phyloP scores from a whole-genome alignment of 768 basidiomycete genomes.

The Trametes cingulata region DNA sequence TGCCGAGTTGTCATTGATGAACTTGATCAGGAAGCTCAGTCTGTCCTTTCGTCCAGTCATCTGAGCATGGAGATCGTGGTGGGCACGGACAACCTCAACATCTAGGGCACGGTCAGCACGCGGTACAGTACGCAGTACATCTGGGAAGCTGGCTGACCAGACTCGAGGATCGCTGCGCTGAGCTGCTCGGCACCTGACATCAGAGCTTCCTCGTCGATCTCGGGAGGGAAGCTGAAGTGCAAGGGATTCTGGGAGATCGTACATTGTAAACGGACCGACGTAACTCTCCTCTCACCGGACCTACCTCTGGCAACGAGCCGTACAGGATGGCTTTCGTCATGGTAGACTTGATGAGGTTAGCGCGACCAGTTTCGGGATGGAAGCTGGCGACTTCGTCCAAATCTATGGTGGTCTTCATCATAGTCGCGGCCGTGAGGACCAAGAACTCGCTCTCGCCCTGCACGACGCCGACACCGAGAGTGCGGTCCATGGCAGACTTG shows the following conservation, averaged over 20 bases:
- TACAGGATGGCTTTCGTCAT: constrained; percentile 86
- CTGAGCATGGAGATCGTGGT: constrained; percentile 81
- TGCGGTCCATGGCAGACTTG: constrained; percentile 64
- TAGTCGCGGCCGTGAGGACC: constrained; percentile 64
- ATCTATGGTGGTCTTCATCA: constrained; percentile 68
- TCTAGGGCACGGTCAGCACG: constrained; percentile 40
- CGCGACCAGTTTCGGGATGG: constrained; percentile 61
- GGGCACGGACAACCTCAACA: constrained; percentile 63
- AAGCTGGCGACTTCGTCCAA: constrained; percentile 61
- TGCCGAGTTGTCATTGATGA: constrained; percentile 85
- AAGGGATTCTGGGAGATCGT: constrained; percentile 59
- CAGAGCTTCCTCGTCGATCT: constrained; percentile 74
- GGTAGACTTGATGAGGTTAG: constrained; percentile 71
- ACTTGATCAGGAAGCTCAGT: constrained; percentile 82
- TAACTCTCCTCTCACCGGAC: constrained; percentile 1
- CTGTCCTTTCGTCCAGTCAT: constrained; percentile 72
- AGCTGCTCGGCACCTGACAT: constrained; percentile 81
- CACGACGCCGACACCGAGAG: constrained; percentile 67
- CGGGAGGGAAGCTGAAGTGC: constrained; percentile 78
- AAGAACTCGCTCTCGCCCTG: constrained; percentile 51
- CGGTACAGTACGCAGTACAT: neutral
- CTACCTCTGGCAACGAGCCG: constrained; percentile 63
- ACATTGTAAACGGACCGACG: neutral
- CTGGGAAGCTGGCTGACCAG: constrained; percentile 49
- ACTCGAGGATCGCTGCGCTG: constrained; percentile 68